phyloP scores from a whole-genome alignment of 164 flowering plant genomes.

The Chimonanthus praecox region DNA sequence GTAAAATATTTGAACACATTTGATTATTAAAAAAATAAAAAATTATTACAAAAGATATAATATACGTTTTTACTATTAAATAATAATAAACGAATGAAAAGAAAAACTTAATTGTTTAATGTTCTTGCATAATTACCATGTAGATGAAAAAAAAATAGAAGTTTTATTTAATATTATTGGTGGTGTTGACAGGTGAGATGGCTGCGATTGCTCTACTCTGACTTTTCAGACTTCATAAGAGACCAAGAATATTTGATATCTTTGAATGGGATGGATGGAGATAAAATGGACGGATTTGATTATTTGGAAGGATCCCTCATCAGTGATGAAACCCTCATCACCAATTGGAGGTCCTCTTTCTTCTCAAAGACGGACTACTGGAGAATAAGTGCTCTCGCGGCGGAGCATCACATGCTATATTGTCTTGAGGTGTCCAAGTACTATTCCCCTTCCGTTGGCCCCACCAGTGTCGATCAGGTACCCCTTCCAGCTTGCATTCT shows the following conservation, averaged over 20 bases:
- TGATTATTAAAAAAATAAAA: no score
- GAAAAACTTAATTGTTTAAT: no score
- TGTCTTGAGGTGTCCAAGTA: constrained; percentile 69
- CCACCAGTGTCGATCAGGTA: constrained; percentile 39
- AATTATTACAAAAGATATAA: no score
- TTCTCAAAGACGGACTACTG: constrained; percentile 37
- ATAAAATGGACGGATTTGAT: constrained; percentile 27
- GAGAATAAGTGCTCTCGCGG: constrained; percentile 34
- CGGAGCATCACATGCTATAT: constrained; percentile 43
- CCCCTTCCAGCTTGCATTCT: not conserved
- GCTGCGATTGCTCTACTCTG: constrained; percentile 59
- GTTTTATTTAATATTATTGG: not conserved
- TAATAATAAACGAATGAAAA: no score
- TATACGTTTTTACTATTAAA: no score
- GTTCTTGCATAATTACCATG: no score
- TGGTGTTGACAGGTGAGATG: constrained; percentile 51
- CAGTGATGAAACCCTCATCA: constrained; percentile 29
- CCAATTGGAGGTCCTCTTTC: constrained; percentile 62
- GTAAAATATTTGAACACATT: no score
- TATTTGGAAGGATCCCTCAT: constrained; percentile 67
- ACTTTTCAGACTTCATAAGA: constrained; percentile 48
- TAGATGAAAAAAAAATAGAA: not conserved
- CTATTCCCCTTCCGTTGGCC: constrained; percentile 32
- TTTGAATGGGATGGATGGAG: constrained; percentile 11
- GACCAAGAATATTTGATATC: constrained; percentile 73